Conservation (phyloP, 148 eudicot genomes). For the Chenopodium formosanum region DNA sequence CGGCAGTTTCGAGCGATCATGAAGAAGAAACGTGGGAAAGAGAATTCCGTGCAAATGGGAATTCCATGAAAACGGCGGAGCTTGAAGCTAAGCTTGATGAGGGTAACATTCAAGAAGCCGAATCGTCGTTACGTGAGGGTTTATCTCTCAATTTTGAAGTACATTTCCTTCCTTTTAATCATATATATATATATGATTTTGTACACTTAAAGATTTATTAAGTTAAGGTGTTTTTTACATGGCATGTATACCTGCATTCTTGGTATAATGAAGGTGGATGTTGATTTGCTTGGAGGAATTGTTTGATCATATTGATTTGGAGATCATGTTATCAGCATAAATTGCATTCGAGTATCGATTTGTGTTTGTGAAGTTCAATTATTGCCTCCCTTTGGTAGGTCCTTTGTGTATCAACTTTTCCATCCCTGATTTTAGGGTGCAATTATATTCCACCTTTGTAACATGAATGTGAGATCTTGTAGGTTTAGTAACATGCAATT, state of each 20-base stretch:
- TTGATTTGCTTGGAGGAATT: neutral
- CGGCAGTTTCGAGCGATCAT: conserved; percentile 34
- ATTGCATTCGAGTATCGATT: neutral
- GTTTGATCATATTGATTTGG: neutral
- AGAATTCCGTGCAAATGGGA: conserved; percentile 75
- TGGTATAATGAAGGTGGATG: neutral
- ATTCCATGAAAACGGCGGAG: conserved; percentile 57
- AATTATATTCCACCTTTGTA: neutral
- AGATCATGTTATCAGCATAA: neutral
- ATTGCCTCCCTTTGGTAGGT: neutral
- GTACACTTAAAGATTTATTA: neutral
- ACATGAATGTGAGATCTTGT: neutral
- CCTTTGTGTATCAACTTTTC: neutral
- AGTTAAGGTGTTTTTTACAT: neutral
- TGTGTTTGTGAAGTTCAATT: neutral
- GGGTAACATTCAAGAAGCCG: conserved; percentile 89
- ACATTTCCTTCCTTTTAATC: conserved; percentile 10
- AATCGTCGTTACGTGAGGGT: conserved; percentile 85
- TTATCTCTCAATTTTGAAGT: conserved; percentile 96
- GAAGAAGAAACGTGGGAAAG: conserved; percentile 49
- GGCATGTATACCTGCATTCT: neutral
- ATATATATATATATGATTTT: neutral
- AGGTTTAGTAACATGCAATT: neutral
- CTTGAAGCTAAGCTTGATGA: conserved; percentile 85
- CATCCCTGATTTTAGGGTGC: neutral